phyloP scores from a whole-genome alignment of 2,329 filamentous ascomycete genomes.

The Aspergillus sp. region DNA sequence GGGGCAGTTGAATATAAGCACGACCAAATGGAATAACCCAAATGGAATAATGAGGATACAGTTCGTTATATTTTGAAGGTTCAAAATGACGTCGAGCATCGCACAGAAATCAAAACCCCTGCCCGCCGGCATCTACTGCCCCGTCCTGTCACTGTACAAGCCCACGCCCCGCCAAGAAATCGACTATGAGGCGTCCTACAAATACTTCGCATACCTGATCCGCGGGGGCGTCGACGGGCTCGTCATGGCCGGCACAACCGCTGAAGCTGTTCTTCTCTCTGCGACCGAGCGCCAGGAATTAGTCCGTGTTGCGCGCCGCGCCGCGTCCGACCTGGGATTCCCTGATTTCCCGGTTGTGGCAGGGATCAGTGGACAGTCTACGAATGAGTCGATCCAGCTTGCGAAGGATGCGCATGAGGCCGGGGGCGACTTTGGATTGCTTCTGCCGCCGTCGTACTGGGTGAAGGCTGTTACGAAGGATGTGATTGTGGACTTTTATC shows the following conservation, averaged over 20 bases:
- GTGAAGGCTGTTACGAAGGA: conserved; percentile 37
- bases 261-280: conserved; percentile 47
- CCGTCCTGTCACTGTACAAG: conserved; percentile 50
- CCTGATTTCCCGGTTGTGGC: conserved; percentile 41
- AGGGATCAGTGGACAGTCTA: conserved; percentile 42
- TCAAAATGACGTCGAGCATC: conserved; percentile 27
- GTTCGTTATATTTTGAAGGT: no score
- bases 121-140: conserved; percentile 49
- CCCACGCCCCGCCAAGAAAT: conserved; percentile 42
- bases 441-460: conserved; percentile 46
- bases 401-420: conserved; percentile 40
- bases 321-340: conserved; percentile 35
- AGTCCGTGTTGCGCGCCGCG: conserved; percentile 40
- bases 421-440: conserved; percentile 41
- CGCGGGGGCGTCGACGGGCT: conserved; percentile 46
- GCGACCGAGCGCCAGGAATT: conserved; percentile 44
- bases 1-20: not conserved
- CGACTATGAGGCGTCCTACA: conserved; percentile 48
- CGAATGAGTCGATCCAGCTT: conserved; percentile 43
- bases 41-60: not conserved
- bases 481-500: conserved; percentile 37
- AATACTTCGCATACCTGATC: conserved; percentile 44
- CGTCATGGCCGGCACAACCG: conserved; percentile 51
- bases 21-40: no score
- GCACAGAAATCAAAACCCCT: conserved; percentile 40